Evolutionary conservation across 768 basidiomycete genomes (phyloP).

Genomic region (Tricholoma hemisulphureum): DNA sequence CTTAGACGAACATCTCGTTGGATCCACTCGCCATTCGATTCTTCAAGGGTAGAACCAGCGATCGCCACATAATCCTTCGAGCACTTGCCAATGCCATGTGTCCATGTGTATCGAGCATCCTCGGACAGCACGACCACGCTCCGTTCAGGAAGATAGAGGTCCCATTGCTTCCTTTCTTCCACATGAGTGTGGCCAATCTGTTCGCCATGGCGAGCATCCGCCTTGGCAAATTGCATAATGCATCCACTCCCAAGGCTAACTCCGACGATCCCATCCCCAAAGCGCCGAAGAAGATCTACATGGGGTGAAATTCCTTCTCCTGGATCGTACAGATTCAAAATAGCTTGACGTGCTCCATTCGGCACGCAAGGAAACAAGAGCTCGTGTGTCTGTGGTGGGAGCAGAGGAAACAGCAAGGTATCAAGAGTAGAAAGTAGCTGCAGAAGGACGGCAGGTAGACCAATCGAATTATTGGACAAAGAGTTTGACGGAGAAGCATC

Average conservation of each 20-base stretch:
- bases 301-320: slow-evolving; percentile 90
- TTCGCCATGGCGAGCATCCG: slow-evolving; percentile 2
- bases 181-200: background rate
- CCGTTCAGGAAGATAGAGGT: slow-evolving; percentile 72
- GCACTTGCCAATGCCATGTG: slow-evolving; percentile 77
- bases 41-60: slow-evolving; percentile 17
- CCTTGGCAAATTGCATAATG: slow-evolving; percentile 71
- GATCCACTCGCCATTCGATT: slow-evolving; percentile 36
- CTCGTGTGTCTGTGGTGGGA: slow-evolving; percentile 49
- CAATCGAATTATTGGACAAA: slow-evolving; percentile 22
- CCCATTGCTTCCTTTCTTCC: slow-evolving; percentile 25
- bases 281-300: slow-evolving; percentile 80
- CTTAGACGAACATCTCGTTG: slow-evolving; percentile 64
- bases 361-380: slow-evolving; percentile 59
- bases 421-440: slow-evolving; percentile 53
- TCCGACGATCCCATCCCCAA: slow-evolving; percentile 87
- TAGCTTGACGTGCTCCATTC: slow-evolving; percentile 70
- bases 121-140: slow-evolving; percentile 77
- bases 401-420: slow-evolving; percentile 42
- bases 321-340: slow-evolving; percentile 84
- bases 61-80: slow-evolving; percentile 57
- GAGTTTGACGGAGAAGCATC: slow-evolving; percentile 1
- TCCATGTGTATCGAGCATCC: slow-evolving; percentile 83
- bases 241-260: slow-evolving; percentile 80
- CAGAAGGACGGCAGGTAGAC: slow-evolving; percentile 57